Conservation (phyloP, 345 rosid species). For the Sonneratia alba region DNA sequence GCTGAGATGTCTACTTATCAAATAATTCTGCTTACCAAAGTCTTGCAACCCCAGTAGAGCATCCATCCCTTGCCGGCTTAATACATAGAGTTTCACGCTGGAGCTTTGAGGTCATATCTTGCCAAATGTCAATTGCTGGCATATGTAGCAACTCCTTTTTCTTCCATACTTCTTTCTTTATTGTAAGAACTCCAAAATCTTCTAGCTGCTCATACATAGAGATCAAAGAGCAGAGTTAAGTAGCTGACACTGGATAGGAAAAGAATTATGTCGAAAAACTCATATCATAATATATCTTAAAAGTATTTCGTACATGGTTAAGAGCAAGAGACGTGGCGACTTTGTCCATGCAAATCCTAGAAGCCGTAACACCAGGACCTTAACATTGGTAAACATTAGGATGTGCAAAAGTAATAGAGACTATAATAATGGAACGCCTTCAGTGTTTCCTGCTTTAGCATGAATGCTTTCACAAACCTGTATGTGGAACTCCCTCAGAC, state of each 20-base stretch:
- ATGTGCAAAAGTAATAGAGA: slow-evolving; percentile 11
- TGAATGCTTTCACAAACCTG: slow-evolving; percentile 37
- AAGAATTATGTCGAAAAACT: neutral
- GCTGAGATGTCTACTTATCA: neutral
- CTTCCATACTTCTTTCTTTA: slow-evolving; percentile 56
- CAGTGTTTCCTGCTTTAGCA: neutral
- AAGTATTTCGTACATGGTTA: slow-evolving; percentile 42
- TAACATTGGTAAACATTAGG: slow-evolving; percentile 13
- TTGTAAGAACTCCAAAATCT: slow-evolving; percentile 71
- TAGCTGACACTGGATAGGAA: neutral
- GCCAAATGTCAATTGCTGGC: slow-evolving; percentile 45
- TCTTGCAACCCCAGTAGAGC: slow-evolving; percentile 98
- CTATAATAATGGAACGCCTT: neutral
- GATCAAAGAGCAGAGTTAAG: neutral
- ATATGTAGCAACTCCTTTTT: slow-evolving; percentile 51
- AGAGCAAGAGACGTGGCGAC: slow-evolving; percentile 74
- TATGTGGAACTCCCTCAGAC: slow-evolving; percentile 67
- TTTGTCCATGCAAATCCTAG: slow-evolving; percentile 88
- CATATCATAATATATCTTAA: neutral
- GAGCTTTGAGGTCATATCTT: slow-evolving; percentile 53
- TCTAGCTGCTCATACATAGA: slow-evolving; percentile 38
- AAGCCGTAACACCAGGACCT: slow-evolving; percentile 86
- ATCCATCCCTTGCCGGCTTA: slow-evolving; percentile 94
- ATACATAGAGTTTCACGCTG: slow-evolving; percentile 70
- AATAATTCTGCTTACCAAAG: slow-evolving; percentile 38